phyloP scores from a whole-genome alignment of 257 asterid genomes.

The Nicotiana benthamiana region DNA sequence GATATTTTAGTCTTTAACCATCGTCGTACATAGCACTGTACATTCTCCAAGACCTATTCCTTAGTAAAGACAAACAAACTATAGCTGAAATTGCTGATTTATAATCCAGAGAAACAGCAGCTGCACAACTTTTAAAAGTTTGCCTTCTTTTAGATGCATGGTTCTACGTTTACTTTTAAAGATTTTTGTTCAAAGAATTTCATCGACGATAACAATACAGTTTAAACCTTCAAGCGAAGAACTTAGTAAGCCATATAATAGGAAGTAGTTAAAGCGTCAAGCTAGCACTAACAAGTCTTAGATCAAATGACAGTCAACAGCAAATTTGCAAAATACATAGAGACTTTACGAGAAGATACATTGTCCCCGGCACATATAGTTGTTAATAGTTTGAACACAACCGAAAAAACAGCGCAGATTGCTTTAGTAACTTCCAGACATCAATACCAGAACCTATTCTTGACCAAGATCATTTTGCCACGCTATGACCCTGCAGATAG shows the following conservation, averaged over 20 bases:
- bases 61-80: neutral
- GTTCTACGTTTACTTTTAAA: neutral
- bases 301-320: neutral
- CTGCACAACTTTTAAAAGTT: neutral
- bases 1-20: too few relatives aligned
- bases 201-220: neutral
- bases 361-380: neutral
- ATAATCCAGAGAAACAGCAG: neutral
- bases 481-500: neutral
- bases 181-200: too few relatives aligned
- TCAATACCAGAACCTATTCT: neutral
- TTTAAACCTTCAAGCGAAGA: neutral
- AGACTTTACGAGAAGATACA: neutral
- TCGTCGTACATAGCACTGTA: neutral
- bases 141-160: neutral
- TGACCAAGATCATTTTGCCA: neutral
- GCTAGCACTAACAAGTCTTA: neutral
- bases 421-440: neutral
- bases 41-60: conserved; percentile 15
- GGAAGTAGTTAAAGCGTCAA: neutral
- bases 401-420: neutral
- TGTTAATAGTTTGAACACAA: neutral
- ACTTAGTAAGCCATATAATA: neutral
- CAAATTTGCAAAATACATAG: neutral
- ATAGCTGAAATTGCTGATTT: conserved; percentile 19